A percentile compares a stretch with the other conserved stretches of the same genome.
phyloP scores from a whole-genome alignment of 768 basidiomycete genomes.

The Royoungia palumana region DNA sequence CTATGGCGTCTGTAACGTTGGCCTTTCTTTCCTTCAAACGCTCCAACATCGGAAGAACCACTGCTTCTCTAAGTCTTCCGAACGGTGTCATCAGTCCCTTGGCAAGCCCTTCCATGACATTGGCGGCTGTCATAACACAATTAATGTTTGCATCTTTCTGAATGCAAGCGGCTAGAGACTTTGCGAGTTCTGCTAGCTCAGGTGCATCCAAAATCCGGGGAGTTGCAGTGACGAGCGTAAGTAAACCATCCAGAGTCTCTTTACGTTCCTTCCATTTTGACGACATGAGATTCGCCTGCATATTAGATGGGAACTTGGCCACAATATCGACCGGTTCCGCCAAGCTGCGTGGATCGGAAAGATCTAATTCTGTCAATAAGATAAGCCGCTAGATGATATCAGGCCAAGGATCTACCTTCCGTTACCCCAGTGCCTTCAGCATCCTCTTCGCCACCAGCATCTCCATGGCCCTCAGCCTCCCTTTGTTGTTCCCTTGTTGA shows the following conservation, averaged over 20 bases:
- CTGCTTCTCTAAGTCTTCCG: conserved; percentile 64
- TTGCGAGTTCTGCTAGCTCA: conserved; percentile 72
- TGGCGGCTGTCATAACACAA: conserved; percentile 87
- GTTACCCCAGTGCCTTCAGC: conserved; percentile 44
- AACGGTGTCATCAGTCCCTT: conserved; percentile 77
- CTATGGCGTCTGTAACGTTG: conserved; percentile 86
- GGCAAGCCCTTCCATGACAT: conserved; percentile 81
- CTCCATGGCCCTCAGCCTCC: conserved; percentile 54
- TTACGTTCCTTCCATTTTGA: conserved; percentile 99
- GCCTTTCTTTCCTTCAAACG: conserved; percentile 92
- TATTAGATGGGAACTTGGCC: conserved; percentile 67
- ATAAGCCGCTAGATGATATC: conserved; percentile 6
- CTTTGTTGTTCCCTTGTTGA: conserved; percentile 73
- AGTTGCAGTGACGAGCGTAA: conserved; percentile 61
- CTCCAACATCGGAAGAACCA: conserved; percentile 79
- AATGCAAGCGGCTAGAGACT: conserved; percentile 75
- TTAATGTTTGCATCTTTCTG: conserved; percentile 92
- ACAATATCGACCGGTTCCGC: conserved; percentile 81
- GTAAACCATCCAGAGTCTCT: conserved; percentile 82
- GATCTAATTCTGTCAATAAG: conserved; percentile 41
- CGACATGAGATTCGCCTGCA: conserved; percentile 75
- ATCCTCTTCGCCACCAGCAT: conserved; percentile 33
- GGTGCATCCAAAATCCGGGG: conserved; percentile 78
- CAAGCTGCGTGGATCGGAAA: conserved; percentile 73
- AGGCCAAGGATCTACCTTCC: conserved; percentile 41